Percentiles rank a stretch among this genome's conserved stretches.
Evolutionary conservation across 257 asterid genomes (phyloP).

Genomic region (Dorcoceras hygrometricum): DNA sequence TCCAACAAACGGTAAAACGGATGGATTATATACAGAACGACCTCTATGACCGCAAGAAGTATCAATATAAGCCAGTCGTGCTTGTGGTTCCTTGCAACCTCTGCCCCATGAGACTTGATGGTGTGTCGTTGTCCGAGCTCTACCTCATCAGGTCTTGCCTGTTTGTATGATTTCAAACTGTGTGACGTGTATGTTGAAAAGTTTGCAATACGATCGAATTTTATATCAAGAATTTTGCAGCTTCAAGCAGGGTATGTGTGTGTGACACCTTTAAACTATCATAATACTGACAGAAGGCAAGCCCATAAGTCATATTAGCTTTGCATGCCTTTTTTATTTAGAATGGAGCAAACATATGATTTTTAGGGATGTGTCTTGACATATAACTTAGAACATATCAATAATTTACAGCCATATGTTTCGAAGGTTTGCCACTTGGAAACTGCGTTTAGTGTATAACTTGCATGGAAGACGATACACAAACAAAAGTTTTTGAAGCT

Average conservation of each 20-base stretch:
- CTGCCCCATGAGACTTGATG: constrained; percentile 43
- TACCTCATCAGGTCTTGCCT: constrained; percentile 15
- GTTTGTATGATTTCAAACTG: not conserved
- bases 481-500: not conserved
- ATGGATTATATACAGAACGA: constrained; percentile 39
- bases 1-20: constrained; percentile 62
- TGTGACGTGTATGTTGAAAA: not conserved
- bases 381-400: not conserved
- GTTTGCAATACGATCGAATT: not conserved
- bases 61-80: constrained; percentile 58
- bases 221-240: not conserved
- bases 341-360: not conserved
- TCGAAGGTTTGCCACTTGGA: not conserved
- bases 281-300: not conserved
- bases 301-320: not conserved
- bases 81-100: constrained; percentile 44
- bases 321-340: not conserved
- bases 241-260: not conserved
- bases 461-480: not conserved
- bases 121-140: constrained; percentile 42
- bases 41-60: constrained; percentile 41
- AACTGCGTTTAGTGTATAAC: not conserved
- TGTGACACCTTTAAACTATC: not conserved
- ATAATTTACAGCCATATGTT: not conserved
- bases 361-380: not conserved